phyloP scores from a whole-genome alignment of 2,329 filamentous ascomycete species.

The Blumeria hordei region DNA sequence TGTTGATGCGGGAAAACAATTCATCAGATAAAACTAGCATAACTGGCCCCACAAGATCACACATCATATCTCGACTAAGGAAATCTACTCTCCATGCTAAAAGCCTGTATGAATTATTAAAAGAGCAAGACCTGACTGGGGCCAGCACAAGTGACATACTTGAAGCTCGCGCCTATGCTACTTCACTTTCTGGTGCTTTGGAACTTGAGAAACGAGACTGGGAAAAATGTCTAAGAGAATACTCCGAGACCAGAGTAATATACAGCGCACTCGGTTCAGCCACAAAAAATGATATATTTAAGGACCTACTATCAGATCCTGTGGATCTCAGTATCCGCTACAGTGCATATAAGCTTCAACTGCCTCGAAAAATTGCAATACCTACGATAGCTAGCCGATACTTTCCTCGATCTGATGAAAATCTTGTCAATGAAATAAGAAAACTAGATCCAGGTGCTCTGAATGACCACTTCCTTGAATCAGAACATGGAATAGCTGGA shows the following conservation, averaged over 20 bases:
- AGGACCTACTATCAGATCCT: constrained; percentile 62
- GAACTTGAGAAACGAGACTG: constrained; percentile 76
- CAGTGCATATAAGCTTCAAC: constrained; percentile 74
- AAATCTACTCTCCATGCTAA: constrained; percentile 55
- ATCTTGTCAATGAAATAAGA: constrained; percentile 43
- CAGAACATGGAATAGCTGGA: constrained; percentile 24
- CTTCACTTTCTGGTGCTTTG: constrained; percentile 50
- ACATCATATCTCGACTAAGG: constrained; percentile 67
- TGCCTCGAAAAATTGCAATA: constrained; percentile 65
- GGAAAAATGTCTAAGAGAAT: constrained; percentile 52
- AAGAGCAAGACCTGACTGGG: constrained; percentile 35
- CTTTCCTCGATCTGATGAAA: constrained; percentile 41
- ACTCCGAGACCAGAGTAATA: constrained; percentile 54
- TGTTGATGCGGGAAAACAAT: constrained; percentile 75
- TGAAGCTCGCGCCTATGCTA: constrained; percentile 66
- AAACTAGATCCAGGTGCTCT: constrained; percentile 44
- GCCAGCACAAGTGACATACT: constrained; percentile 48
- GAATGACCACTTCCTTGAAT: constrained; percentile 26
- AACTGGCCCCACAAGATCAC: constrained; percentile 53
- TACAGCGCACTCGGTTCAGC: constrained; percentile 51
- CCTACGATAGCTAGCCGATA: constrained; percentile 53
- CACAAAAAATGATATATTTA: constrained; percentile 53
- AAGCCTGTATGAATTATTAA: constrained; percentile 39
- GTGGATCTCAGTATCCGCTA: constrained; percentile 88
- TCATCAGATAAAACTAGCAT: constrained; percentile 59